Conservation (phyloP, 2,329 filamentous ascomycete genomes). For the Lachnellula cervina region DNA sequence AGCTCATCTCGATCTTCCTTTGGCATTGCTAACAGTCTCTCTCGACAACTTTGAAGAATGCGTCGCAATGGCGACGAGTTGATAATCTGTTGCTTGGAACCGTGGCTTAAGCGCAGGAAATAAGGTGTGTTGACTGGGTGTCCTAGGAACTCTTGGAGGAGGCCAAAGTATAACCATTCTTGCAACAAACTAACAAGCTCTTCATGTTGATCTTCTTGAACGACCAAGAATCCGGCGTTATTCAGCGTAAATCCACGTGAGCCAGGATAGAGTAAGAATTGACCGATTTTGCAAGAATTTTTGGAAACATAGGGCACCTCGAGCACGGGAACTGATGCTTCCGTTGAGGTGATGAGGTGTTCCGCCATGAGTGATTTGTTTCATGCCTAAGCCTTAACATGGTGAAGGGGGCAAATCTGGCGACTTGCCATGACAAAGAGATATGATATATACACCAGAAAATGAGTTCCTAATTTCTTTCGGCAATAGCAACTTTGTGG, state of each 20-base stretch:
- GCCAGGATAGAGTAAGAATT: background rate
- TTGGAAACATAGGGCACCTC: background rate
- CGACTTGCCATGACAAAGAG: too few species aligned
- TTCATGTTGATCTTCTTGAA: background rate
- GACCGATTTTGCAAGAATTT: background rate
- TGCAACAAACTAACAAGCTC: background rate
- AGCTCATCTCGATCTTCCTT: background rate
- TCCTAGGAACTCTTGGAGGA: background rate
- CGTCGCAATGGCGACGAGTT: background rate
- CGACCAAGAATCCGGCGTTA: background rate
- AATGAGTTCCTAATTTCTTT: too few species aligned
- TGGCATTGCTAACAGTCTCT: background rate
- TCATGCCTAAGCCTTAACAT: too few species aligned
- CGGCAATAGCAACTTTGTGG: too few species aligned
- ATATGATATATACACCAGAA: too few species aligned
- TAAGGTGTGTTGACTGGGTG: background rate
- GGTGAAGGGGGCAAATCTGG: too few species aligned
- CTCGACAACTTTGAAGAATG: background rate
- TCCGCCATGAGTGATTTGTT: background rate
- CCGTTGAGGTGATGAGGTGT: background rate
- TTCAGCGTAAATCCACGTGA: background rate
- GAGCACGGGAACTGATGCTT: background rate
- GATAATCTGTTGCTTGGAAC: background rate
- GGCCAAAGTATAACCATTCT: constrained; percentile 2
- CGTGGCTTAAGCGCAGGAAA: background rate